Evolutionary conservation across 345 rosid genomes (phyloP).

Genomic region (Cardamine resedifolia): DNA sequence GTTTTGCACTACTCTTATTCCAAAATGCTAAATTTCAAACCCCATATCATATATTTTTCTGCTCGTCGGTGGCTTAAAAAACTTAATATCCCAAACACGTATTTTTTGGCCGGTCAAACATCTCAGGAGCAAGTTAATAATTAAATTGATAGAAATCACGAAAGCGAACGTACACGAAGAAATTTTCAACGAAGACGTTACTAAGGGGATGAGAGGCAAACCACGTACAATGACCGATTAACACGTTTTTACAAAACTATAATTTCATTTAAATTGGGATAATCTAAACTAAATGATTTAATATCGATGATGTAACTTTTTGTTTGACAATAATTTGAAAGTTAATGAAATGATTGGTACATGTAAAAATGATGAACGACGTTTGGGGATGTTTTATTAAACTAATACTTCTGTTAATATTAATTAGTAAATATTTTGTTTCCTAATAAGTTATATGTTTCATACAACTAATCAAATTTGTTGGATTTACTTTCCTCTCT

Average conservation of each 20-base stretch:
- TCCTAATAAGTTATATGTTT: background rate
- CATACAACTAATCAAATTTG: background rate
- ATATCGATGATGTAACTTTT: conserved; percentile 19
- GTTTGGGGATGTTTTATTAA: background rate
- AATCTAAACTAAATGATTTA: conserved; percentile 34
- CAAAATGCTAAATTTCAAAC: conserved; percentile 5
- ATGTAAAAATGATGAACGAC: background rate
- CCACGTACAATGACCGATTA: conserved; percentile 40
- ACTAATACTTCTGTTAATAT: background rate
- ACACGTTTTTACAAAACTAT: conserved; percentile 34
- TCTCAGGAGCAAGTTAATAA: conserved; percentile 11
- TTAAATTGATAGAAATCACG: conserved; percentile 1
- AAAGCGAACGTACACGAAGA: conserved; percentile 24
- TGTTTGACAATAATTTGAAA: conserved; percentile 14
- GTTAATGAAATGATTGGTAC: conserved; percentile 18
- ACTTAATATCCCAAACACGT: conserved; percentile 28
- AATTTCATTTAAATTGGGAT: conserved; percentile 2
- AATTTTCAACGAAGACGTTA: conserved; percentile 32
- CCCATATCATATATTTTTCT: background rate
- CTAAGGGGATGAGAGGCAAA: conserved; percentile 29
- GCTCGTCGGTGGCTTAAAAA: conserved; percentile 36
- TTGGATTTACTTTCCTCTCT: background rate
- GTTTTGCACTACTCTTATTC: background rate
- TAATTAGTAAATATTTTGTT: background rate
- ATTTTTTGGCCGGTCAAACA: conserved; percentile 31